A percentile compares a stretch with the other conserved stretches of the same genome.
phyloP scores from a whole-genome alignment of 2,329 filamentous ascomycete species.

The Pestalotiopsis sp. region DNA sequence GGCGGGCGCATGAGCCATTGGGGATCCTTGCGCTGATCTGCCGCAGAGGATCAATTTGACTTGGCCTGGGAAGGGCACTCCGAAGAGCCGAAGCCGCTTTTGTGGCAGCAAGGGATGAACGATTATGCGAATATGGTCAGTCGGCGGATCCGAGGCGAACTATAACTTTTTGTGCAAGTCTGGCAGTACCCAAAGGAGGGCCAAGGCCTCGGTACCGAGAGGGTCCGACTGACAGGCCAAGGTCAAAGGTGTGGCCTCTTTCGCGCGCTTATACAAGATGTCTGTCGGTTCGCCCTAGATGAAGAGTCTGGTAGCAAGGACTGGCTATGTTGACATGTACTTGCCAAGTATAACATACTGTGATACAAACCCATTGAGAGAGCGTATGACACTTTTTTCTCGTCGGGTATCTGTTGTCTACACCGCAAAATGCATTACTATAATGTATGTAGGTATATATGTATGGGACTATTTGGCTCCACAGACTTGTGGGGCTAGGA shows the following conservation, averaged over 20 bases:
- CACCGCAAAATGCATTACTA: background rate
- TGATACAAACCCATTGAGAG: too few species aligned
- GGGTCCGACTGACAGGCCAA: too few species aligned
- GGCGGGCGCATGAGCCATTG: slow-evolving; percentile 4
- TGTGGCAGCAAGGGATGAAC: slow-evolving; percentile 15
- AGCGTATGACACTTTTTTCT: too few species aligned
- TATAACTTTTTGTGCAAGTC: background rate
- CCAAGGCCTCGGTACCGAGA: background rate
- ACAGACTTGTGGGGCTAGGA: background rate
- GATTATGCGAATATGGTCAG: slow-evolving; percentile 14
- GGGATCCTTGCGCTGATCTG: slow-evolving; percentile 15
- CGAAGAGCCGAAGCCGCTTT: slow-evolving; percentile 16
- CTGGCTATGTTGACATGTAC: too few species aligned
- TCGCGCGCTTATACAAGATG: too few species aligned
- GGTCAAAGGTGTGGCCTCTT: too few species aligned
- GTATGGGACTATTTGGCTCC: background rate
- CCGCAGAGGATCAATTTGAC: slow-evolving; percentile 10
- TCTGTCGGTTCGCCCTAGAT: too few species aligned
- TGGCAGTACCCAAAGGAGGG: background rate
- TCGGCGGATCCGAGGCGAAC: background rate
- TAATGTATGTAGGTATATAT: background rate
- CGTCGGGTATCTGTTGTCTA: background rate
- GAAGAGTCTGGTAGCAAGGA: too few species aligned
- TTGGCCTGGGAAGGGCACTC: slow-evolving; percentile 10
- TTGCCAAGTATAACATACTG: too few species aligned